Base-by-base conservation (phyloP, 1,139 yeast species). In the Pneumocystis murina region DNA sequence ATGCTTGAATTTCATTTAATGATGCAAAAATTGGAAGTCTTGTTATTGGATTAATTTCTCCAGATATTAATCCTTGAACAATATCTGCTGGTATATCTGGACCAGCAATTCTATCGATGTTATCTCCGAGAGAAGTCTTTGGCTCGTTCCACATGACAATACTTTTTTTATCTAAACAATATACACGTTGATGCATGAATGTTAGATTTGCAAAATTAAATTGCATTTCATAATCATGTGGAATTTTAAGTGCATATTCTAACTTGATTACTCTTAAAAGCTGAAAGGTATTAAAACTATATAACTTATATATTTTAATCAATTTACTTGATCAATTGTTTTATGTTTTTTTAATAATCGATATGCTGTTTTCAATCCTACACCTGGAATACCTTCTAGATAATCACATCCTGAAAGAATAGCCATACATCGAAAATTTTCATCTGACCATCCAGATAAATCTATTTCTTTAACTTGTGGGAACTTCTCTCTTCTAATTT, bases 321-420 rank as follows among this genome's bases (percentile, higher is more conserved):
- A 58, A 10, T 58, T 17, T 2, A 86, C 80, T 59, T 82, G 76
- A 4, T 84, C 84, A 67, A 84, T 78, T 1, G 78, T 78, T 40
- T 76, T 74, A 69, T 79, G 79, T 67, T 80, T 78, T 64, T 78
- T 77, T 1, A 89, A 84, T 61, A 86, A 71, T 62, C 77, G 78
- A 66, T 87, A 82, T 0, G 97, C 96, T 43, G 86, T 86, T 62
- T 84, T 82, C 16, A 90, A 77, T 0, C 98, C 99, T 40, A 92
- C 78, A 5, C 87, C 86, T 0, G 86, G 82, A 7, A 92, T 77
- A 0, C 98, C 98, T 64, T 83, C 83, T 0, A 97, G 88, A 71
- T 94, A 94, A 74, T 94, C 99, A 75, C 99, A 94, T 0, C 99
- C 99, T 6, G 96, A 83, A 6, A 94, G 73, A 71, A 91, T 86